Evolutionary conservation across 805 yeast species (phyloP), one percentile per base, ranked within the genome.

Genomic region (Saturnispora sanitii): DNA sequence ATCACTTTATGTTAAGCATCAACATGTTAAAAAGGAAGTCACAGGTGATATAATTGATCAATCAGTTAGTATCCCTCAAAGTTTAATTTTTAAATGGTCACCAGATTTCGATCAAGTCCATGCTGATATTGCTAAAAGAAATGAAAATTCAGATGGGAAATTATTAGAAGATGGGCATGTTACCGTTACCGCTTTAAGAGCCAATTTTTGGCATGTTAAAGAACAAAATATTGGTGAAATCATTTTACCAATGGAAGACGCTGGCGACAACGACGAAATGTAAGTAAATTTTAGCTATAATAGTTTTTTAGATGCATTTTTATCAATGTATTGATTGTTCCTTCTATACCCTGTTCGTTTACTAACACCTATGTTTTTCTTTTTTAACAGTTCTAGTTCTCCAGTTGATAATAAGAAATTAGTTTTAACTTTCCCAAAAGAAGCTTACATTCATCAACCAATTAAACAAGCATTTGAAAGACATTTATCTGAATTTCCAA

Each of bases 51-150:
- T 75, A 40, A 71, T 74, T 30, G 77, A 70, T 48, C 70, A 65
- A 17, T 60, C 67, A 3, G 62, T 64, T 20, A 38, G 53, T 2
- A 23, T 16, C 9, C 26, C 42, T 12, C 56, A 61, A 18, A 63
- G 72, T 17, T 65, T 71, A 23, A 68, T 72, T 41, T 92, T 77
- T 60, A 65, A 64, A 45, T 90, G 98, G 98, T 67, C 68, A 33
- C 98, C 98, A 1, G 76, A 87, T 55, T 86, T 85, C 60, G 72
- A 70, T 33, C 61, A 68, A 19, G 86, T 82, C 12, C 82, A 79
- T 54, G 64, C 71, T 37, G 67, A 71, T 7, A 73, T 75, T 12
- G 51, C 58, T 16, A 62, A 53, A 12, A 64, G 68, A 16, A 52
- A 61, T 3, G 65, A 57, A 1, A 72, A 76, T 36, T 71, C 74